Base-by-base conservation (phyloP, 1,284 basidiomycete species). In the Caloboletus inedulis region DNA sequence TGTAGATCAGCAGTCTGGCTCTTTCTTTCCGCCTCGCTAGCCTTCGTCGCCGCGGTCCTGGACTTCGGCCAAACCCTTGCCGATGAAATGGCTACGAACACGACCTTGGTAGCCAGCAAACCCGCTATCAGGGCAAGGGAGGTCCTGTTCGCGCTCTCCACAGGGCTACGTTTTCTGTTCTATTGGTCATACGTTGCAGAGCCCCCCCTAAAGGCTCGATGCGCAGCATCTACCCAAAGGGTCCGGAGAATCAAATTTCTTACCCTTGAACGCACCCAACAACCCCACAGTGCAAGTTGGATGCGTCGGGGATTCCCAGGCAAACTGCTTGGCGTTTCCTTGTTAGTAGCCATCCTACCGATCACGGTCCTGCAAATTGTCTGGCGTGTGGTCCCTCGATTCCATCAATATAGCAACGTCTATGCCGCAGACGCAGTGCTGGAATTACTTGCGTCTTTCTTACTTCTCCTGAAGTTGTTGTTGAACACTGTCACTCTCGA, bases 181-280 rank as follows among this genome's bases (percentile, higher is more conserved):
- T 82, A 83, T 55, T 90, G 87, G 88, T 70, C 69, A 40, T 80
- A 82, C 54, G 80, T 85, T 35, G 76, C 80, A 19, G 74, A 77
- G 56, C 76, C 82, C 45, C 83, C 85, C 16, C 68, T 70, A 29
- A 75, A 72, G 39, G 77, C 80, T 59, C 58, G 61, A 7, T 61
- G 57, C 27, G 54, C 63, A 19, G 16, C 54, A 21, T 51, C 60
- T 42, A 47, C 56, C 31, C 51, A 41, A 44, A 37, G 51, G n/a
- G 42, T 45, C 49, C 46, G 57, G 47, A 52, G 59, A 54, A 47
- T 58, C 50, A 53, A 57, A 23, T 58, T 64, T 46, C 55, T 63
- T 23, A 37, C 55, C 21, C 48, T 66, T n/a, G 45, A 56, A 27
- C 47, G 53, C 27, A 57, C 60, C 21, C 36, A 57, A 8, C 48